A percentile compares a stretch with the other conserved stretches of the same genome.
Evolutionary conservation across 306 rosid genomes (phyloP).

Genomic region (Lagenaria siceraria): DNA sequence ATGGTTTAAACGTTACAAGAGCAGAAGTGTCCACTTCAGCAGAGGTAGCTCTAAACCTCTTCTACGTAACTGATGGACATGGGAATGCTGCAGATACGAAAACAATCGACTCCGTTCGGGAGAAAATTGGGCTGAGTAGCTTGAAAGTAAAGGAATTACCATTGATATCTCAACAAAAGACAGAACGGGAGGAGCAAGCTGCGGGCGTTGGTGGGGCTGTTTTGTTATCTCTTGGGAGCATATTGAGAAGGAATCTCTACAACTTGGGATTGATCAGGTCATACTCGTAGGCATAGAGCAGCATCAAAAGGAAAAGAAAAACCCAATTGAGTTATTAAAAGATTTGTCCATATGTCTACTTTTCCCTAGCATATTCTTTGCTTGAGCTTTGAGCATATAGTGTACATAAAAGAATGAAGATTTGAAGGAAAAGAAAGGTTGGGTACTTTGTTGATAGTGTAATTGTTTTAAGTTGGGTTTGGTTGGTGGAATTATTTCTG

Average conservation of each 20-base stretch:
- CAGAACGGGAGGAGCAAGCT: slow-evolving; percentile 40
- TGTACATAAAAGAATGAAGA: slow-evolving; percentile 32
- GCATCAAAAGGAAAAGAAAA: not conserved
- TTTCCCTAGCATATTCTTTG: slow-evolving; percentile 40
- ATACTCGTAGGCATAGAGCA: slow-evolving; percentile 32
- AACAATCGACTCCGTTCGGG: slow-evolving; percentile 54
- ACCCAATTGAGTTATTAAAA: not conserved
- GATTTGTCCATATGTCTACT: slow-evolving; percentile 23
- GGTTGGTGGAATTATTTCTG: not conserved
- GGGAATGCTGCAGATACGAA: slow-evolving; percentile 53
- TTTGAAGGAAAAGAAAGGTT: not conserved
- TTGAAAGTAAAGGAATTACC: slow-evolving; percentile 74
- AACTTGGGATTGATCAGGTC: slow-evolving; percentile 77
- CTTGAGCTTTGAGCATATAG: slow-evolving; percentile 42
- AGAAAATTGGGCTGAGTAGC: slow-evolving; percentile 50
- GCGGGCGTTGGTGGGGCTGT: slow-evolving; percentile 85
- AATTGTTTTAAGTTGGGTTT: slow-evolving; percentile 20
- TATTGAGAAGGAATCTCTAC: slow-evolving; percentile 75
- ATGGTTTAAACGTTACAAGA: slow-evolving; percentile 72
- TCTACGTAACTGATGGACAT: slow-evolving; percentile 66
- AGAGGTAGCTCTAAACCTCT: slow-evolving; percentile 42
- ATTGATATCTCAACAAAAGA: slow-evolving; percentile 23
- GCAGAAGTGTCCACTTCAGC: slow-evolving; percentile 64
- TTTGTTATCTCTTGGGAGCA: slow-evolving; percentile 69
- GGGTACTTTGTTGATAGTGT: slow-evolving; percentile 33